Percentiles rank a stretch among this genome's conserved stretches.
phyloP scores from a whole-genome alignment of 2,329 filamentous ascomycete species.

The Epichloe hybrida region DNA sequence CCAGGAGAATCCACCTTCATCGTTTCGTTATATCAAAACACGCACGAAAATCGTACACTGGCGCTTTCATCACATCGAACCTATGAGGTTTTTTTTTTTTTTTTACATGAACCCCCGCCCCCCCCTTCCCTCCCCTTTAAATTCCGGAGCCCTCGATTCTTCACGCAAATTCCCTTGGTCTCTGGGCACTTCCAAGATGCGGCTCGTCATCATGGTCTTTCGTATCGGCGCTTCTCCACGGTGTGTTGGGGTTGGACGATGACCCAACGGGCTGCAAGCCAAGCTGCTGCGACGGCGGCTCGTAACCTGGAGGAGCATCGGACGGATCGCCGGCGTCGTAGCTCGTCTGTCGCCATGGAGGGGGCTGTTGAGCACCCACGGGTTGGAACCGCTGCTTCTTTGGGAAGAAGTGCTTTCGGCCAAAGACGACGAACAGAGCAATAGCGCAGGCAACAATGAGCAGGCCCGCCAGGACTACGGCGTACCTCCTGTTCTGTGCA shows the following conservation, averaged over 20 bases:
- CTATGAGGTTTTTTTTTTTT: too few relatives aligned
- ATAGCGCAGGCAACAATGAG: constrained; percentile 30
- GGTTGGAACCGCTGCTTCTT: constrained; percentile 8
- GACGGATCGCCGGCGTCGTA: constrained; percentile 13
- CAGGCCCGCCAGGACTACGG: constrained; percentile 34
- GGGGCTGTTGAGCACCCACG: constrained; percentile 13
- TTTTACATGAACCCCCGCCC: too few relatives aligned
- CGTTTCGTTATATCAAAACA: too few relatives aligned
- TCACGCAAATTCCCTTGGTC: constrained; percentile 21
- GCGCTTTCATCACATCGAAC: not conserved
- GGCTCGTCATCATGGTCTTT: constrained; percentile 20
- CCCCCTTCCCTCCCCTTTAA: too few relatives aligned
- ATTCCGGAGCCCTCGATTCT: too few relatives aligned
- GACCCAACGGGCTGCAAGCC: constrained; percentile 16
- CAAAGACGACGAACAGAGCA: constrained; percentile 21
- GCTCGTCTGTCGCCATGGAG: constrained; percentile 16
- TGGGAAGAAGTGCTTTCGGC: constrained; percentile 14
- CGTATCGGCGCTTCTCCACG: constrained; percentile 12
- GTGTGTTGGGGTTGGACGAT: constrained; percentile 11
- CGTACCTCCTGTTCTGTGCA: constrained; percentile 33
- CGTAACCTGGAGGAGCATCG: constrained; percentile 20
- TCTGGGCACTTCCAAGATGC: constrained; percentile 17
- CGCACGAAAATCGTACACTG: too few relatives aligned
- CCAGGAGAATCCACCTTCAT: too few relatives aligned
- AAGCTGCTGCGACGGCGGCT: constrained; percentile 18